Conservation (phyloP, 2,329 filamentous ascomycete genomes). For the Verticillium klebahnii region DNA sequence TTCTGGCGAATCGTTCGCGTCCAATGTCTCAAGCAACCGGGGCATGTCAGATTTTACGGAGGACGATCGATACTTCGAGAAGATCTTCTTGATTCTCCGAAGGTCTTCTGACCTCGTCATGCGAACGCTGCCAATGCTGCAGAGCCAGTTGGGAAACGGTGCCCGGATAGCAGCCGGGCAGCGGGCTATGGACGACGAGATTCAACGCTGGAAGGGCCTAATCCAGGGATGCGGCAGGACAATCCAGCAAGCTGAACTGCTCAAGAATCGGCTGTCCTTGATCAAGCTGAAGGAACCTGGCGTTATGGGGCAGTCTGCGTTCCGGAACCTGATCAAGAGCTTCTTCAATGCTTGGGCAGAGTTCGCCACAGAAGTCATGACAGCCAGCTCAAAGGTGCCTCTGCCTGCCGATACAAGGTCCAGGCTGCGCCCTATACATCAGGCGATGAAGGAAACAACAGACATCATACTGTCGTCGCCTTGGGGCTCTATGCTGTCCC, state of each 20-base stretch:
- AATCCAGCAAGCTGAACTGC: constrained; percentile 66
- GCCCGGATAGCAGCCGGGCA: constrained; percentile 60
- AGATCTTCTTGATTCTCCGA: constrained; percentile 72
- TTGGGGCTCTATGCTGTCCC: constrained; percentile 43
- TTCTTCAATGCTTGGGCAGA: constrained; percentile 69
- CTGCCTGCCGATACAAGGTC: constrained; percentile 64
- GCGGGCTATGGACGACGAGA: constrained; percentile 52
- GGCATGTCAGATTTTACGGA: constrained; percentile 59
- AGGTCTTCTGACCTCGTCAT: constrained; percentile 70
- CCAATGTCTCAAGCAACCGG: constrained; percentile 45
- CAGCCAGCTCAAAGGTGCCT: constrained; percentile 44
- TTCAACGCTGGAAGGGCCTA: constrained; percentile 64
- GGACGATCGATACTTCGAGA: constrained; percentile 78
- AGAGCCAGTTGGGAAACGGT: constrained; percentile 59
- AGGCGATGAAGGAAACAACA: constrained; percentile 74
- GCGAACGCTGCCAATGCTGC: constrained; percentile 65
- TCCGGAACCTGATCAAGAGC: constrained; percentile 69
- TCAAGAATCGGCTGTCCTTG: constrained; percentile 67
- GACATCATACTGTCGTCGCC: constrained; percentile 62
- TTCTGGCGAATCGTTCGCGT: constrained; percentile 75
- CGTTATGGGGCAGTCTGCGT: constrained; percentile 57
- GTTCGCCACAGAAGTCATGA: constrained; percentile 57
- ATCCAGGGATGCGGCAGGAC: constrained; percentile 67
- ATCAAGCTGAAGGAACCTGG: constrained; percentile 85
- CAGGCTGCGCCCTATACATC: constrained; percentile 76